Base-by-base conservation (phyloP, 495 filamentous ascomycete genomes). In the Oidiodendron maius region DNA sequence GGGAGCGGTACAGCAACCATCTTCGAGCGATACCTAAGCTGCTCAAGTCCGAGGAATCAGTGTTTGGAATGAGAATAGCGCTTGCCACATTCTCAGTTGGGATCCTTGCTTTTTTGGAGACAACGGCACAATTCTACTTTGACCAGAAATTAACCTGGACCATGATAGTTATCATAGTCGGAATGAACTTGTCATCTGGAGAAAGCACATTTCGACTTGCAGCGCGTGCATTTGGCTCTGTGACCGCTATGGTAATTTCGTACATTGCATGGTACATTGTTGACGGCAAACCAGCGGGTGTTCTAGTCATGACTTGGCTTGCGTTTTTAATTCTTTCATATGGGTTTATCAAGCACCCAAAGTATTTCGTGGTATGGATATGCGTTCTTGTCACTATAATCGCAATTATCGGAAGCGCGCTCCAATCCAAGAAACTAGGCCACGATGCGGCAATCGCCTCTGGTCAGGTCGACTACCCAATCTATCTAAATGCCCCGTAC, bases 191-290 rank as follows among this genome's bases (percentile, higher is more conserved):
- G 12, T 80, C 79, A 2, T 78, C 84, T 4, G 84, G 84, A 0
- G 79, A 83, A 46, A 84, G 81, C 40, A 71, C 86, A 16, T 86
- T 84, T 52, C 80, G 77, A 16, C 89, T 90, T 53, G 55, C 85
- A 1, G 74, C 85, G 20, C 75, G 87, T 24, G 71, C 87, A 22
- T 48, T 72, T 1, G 87, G 86, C 8, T 90, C 87, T 1, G 62
- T 78, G 8, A 55, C 84, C n/a, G 84, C 84, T 12, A 83, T 87
- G 77, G 57, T 83, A 3, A 68, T 77, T 12, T 75, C 76, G 22
- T 69, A 81, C 16, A 57, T 86, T n/a, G 74, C 81, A 13, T 91
- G 83, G 80, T 91, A 90, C 55, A 89, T 90, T n/a, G 84, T 85
- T 0, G 73, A 77, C 46, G 69, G 75, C 11, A 66, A 76, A 3